phyloP scores from a whole-genome alignment of 2,329 filamentous ascomycete genomes.

The Bipolaris sorokiniana region DNA sequence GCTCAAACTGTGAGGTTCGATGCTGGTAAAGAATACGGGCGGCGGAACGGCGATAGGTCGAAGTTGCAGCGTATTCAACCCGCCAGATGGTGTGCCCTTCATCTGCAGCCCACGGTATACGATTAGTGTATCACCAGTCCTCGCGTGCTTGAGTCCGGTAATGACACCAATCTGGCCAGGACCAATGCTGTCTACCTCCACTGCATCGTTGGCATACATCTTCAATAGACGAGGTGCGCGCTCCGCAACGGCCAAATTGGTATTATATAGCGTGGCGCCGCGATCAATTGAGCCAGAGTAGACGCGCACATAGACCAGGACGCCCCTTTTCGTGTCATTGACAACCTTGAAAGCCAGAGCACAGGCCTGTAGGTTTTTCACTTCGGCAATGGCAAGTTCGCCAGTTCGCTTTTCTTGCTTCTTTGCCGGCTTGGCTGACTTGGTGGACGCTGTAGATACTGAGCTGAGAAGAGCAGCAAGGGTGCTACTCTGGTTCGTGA shows the following conservation, averaged over 20 bases:
- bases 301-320: conserved; percentile 89
- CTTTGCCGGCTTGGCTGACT: conserved; percentile 20
- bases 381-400: conserved; percentile 36
- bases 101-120: conserved; percentile 68
- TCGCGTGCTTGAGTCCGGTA: conserved; percentile 84
- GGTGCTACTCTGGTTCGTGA: conserved; percentile 64
- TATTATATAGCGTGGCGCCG: conserved; percentile 83
- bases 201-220: conserved; percentile 86
- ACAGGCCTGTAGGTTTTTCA: conserved; percentile 71
- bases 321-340: conserved; percentile 81
- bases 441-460: conserved; percentile 32
- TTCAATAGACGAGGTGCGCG: conserved; percentile 80
- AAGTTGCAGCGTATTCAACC: conserved; percentile 77
- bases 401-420: conserved; percentile 12
- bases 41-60: conserved; percentile 88
- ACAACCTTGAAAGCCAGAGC: conserved; percentile 90
- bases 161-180: conserved; percentile 95
- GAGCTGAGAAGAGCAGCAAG: conserved; percentile 56
- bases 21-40: conserved; percentile 94
- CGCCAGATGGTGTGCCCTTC: conserved; percentile 68
- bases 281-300: conserved; percentile 82
- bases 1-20: conserved; percentile 78
- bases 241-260: conserved; percentile 79
- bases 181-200: conserved; percentile 79
- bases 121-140: conserved; percentile 91